phyloP scores from a whole-genome alignment of 352 stramenopile species.

The Aphanomyces astaci region DNA sequence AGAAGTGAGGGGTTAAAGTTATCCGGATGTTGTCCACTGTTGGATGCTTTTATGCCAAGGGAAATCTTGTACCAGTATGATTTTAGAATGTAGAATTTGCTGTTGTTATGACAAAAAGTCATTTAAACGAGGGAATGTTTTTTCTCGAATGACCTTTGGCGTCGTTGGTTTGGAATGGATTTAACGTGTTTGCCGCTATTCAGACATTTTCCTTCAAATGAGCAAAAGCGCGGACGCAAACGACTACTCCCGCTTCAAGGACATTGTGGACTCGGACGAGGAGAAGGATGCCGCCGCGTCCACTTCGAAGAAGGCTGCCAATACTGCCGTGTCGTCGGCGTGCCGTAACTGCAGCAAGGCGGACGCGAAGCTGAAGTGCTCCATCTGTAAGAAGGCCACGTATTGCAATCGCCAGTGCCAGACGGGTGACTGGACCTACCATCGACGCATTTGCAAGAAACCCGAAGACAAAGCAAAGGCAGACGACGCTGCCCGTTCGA shows the following conservation, averaged over 20 bases:
- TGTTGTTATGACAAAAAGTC: too few relatives aligned
- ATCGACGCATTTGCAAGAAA: conserved; percentile 85
- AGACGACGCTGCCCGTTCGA: conserved; percentile 8
- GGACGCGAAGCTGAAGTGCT: conserved; percentile 79
- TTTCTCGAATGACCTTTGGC: neutral
- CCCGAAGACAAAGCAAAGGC: conserved; percentile 39
- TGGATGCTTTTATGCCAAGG: neutral
- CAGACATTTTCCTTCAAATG: neutral
- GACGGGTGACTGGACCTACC: conserved; percentile 76
- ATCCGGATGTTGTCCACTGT: too few relatives aligned
- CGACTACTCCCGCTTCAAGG: conserved; percentile 82
- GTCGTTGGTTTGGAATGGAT: neutral
- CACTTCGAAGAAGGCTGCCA: conserved; percentile 12
- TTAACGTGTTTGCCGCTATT: neutral
- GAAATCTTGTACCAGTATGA: neutral
- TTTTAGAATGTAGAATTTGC: neutral
- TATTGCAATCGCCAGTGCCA: conserved; percentile 78
- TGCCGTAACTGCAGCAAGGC: conserved; percentile 76
- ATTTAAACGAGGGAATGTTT: neutral
- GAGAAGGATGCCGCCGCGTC: conserved; percentile 30
- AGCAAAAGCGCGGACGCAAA: conserved; percentile 46
- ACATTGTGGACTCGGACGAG: conserved; percentile 44
- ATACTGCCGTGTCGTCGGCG: conserved; percentile 1
- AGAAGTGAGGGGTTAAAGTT: too few relatives aligned
- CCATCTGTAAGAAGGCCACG: conserved; percentile 76